A percentile compares a stretch with the other conserved stretches of the same genome.
Conservation (phyloP, 371 early-diverging fungal species). For the Mucor velutinosus region DNA sequence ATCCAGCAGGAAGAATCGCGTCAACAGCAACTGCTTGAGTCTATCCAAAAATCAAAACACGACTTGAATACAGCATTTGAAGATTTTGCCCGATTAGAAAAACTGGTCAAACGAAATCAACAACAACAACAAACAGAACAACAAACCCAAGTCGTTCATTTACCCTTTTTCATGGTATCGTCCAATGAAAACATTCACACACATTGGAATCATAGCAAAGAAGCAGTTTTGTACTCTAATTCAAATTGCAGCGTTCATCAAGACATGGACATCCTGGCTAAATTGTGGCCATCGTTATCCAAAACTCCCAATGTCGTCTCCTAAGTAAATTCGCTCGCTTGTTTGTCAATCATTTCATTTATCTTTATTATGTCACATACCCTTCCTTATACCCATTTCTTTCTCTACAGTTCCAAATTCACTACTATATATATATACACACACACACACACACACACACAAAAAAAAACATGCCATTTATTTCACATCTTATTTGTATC, state of each 20-base stretch:
- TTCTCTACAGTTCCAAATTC: not conserved
- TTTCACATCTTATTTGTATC: not conserved
- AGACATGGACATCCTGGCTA: constrained; percentile 16
- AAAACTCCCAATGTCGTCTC: constrained; percentile 6
- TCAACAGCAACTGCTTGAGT: not conserved
- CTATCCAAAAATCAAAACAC: constrained; percentile 7
- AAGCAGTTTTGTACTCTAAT: constrained; percentile 4
- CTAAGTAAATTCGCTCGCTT: not conserved
- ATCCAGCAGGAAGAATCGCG: constrained; percentile 20
- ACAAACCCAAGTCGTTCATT: constrained; percentile 3
- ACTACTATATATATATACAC: too few species aligned
- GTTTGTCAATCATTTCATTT: not conserved
- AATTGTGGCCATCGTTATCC: constrained; percentile 12
- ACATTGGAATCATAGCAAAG: not conserved
- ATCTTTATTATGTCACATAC: not conserved
- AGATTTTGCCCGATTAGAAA: constrained; percentile 6
- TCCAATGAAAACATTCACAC: constrained; percentile 7
- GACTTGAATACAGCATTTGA: constrained; percentile 3
- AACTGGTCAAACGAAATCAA: constrained; percentile 15
- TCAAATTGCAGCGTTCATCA: constrained; percentile 12
- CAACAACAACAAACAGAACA: constrained; percentile 5
- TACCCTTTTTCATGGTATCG: constrained; percentile 17
- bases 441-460: not conserved
- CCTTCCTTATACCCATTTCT: not conserved
- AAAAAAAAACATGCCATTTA: not conserved